These are phyloP conservation scores for Cyclocybe aegerita DNA, from an alignment of 768 basidiomycete species.

Conservation along the genomic window DNA sequence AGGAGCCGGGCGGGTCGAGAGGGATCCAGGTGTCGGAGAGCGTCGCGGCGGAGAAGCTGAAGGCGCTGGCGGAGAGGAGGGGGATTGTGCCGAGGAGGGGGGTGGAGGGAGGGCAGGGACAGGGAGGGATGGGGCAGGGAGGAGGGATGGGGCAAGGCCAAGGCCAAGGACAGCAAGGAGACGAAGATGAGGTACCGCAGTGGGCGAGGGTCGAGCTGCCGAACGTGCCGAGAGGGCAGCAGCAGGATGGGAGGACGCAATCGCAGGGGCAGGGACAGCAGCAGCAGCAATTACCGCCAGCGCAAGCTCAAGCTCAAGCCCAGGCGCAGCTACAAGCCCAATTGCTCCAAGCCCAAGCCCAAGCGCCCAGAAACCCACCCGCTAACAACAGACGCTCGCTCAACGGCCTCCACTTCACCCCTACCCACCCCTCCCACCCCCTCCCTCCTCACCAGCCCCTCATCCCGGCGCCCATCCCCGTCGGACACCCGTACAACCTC, in stretches of 20 bases:
- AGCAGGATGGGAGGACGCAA: constrained; percentile 1
- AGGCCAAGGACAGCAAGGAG: constrained; percentile 9
- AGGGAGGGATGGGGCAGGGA: too few relatives aligned
- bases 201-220: constrained; percentile 20
- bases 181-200: constrained; percentile 22
- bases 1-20: constrained; percentile 34
- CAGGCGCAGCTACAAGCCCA: constrained; percentile 4
- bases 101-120: constrained; percentile 2
- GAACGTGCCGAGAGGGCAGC: constrained; percentile 6
- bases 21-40: constrained; percentile 61
- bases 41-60: constrained; percentile 67
- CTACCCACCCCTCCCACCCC: neutral
- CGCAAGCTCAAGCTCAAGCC: constrained; percentile 5
- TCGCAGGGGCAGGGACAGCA: constrained; percentile 9
- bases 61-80: constrained; percentile 51
- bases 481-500: constrained; percentile 72
- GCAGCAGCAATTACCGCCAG: neutral
- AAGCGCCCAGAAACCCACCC: too few relatives aligned
- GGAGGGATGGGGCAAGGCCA: too few relatives aligned
- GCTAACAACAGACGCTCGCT: neutral
- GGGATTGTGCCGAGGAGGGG: constrained; percentile 26
- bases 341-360: neutral
- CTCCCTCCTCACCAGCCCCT: constrained; percentile 12
- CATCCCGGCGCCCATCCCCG: constrained; percentile 54
- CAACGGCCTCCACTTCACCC: neutral